Evolutionary conservation across 106 monocot species (phyloP), one percentile per base, ranked within the genome.

Genomic region (Platanthera guangdongensis): DNA sequence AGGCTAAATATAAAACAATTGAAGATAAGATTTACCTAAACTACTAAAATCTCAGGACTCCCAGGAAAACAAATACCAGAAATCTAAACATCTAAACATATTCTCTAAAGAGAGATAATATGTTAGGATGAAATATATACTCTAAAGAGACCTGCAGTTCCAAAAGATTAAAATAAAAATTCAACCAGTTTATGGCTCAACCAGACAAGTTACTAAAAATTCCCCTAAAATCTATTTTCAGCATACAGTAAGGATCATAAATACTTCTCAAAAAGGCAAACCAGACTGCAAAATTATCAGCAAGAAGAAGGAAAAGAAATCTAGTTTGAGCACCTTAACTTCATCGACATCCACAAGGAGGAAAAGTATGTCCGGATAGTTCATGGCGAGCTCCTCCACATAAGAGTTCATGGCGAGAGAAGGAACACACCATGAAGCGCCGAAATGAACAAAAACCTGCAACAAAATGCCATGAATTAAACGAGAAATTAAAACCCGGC

Each of bases 391-490:
- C 46, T 88, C 90, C 73, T 92, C 92, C 64, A 90, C 75, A 78
- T 64, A 82, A n/a, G 86, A 70, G 80, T 95, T 90, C 95, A 92
- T 88, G 75, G 95, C 84, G 47, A 92, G 80, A 14, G 92, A 95
- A 68, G 95, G 92, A 4, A 90, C 86, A 73, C 92, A 95, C 92
- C 92, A 95, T 75, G 90, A 85, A 54, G 95, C 90, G 71, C 82
- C 81, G 74, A 92, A 95, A 73, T 92, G 95, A 28, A 79, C 85
- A 72, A 94, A 73, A 75, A 94, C 89, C 94, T 94, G 73, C 76
- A 0, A 77, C 72, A 45, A 51, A 53, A 46, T 10, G 1, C 9
- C 19, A 48, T 16, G 8, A 13, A 28, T 12, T 2, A 68, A 19
- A 28, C 28, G 71, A 15, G 32, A 25, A 55, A 60, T 60, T 21